Evolutionary conservation across 495 filamentous ascomycete species (phyloP).

Genomic region (Cladorrhinum samala): DNA sequence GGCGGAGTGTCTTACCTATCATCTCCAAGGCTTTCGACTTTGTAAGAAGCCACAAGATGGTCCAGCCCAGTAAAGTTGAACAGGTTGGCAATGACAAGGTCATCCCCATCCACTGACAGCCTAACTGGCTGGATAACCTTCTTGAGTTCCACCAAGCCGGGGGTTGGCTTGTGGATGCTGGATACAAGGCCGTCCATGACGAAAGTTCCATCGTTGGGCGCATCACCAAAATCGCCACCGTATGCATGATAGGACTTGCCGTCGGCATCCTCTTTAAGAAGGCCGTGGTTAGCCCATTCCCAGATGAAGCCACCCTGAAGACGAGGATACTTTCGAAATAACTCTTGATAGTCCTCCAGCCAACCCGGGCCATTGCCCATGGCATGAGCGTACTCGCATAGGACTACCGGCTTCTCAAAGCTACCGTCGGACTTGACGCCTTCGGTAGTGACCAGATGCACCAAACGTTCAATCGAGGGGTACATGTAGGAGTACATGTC

Average conservation of each 20-base stretch:
- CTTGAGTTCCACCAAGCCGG: slow-evolving; percentile 54
- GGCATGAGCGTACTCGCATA: slow-evolving; percentile 65
- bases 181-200: slow-evolving; percentile 60
- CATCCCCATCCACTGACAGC: slow-evolving; percentile 19
- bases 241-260: slow-evolving; percentile 56
- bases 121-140: slow-evolving; percentile 55
- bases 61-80: slow-evolving; percentile 49
- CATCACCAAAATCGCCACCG: slow-evolving; percentile 62
- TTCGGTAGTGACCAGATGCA: slow-evolving; percentile 36
- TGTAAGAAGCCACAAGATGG: slow-evolving; percentile 30
- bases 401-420: slow-evolving; percentile 51
- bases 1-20: too few species aligned
- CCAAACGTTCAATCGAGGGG: slow-evolving; percentile 45
- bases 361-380: slow-evolving; percentile 70
- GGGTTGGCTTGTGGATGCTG: slow-evolving; percentile 53
- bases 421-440: slow-evolving; percentile 29
- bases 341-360: slow-evolving; percentile 58
- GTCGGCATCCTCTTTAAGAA: slow-evolving; percentile 44
- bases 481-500: slow-evolving; percentile 69
- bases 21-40: slow-evolving; percentile 11
- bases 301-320: slow-evolving; percentile 68
- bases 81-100: slow-evolving; percentile 38
- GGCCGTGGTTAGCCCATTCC: slow-evolving; percentile 70
- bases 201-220: slow-evolving; percentile 59
- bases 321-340: slow-evolving; percentile 49